These are phyloP conservation scores for Toxoplasma gondii DNA, from an alignment of 169 alveolate genomes.

Conservation along the genomic window DNA sequence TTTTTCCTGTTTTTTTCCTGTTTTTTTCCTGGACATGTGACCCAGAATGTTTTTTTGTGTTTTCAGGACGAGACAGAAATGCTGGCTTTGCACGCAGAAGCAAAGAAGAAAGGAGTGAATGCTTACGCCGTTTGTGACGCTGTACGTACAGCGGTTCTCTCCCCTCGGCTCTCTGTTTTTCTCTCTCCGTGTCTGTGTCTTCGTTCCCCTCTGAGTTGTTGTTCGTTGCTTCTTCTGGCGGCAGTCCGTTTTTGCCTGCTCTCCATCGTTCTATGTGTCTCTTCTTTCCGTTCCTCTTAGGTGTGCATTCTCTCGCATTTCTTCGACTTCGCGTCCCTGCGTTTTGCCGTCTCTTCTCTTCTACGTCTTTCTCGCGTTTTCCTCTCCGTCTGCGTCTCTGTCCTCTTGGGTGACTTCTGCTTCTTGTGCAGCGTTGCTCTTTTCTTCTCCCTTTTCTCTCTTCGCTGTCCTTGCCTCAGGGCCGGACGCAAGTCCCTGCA, in stretches of 20 bases:
- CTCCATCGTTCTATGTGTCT: no score
- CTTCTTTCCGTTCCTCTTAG: no score
- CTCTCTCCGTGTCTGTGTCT: not conserved
- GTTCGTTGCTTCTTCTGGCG: no score
- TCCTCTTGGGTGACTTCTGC: no score
- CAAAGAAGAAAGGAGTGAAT: conserved; percentile 73
- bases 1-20: no score
- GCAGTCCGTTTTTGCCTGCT: no score
- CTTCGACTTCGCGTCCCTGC: not conserved
- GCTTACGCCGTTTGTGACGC: conserved; percentile 82
- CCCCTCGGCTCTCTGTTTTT: not conserved
- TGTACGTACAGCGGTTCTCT: conserved; percentile 50
- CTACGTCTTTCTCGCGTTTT: no score
- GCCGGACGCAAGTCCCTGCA: conserved; percentile 82
- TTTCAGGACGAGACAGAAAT: conserved; percentile 75
- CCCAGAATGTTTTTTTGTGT: not conserved
- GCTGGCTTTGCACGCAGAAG: conserved; percentile 71
- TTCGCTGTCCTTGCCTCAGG: not conserved
- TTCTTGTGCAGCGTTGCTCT: no score
- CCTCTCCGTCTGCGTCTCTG: no score
- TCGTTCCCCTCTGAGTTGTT: no score
- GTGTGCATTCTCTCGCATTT: not conserved
- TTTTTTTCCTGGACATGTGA: not conserved
- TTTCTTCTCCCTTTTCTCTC: no score
- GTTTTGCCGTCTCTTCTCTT: no score